phyloP scores from a whole-genome alignment of 2,329 filamentous ascomycete species.

The Phaeoacremonium minimum region DNA sequence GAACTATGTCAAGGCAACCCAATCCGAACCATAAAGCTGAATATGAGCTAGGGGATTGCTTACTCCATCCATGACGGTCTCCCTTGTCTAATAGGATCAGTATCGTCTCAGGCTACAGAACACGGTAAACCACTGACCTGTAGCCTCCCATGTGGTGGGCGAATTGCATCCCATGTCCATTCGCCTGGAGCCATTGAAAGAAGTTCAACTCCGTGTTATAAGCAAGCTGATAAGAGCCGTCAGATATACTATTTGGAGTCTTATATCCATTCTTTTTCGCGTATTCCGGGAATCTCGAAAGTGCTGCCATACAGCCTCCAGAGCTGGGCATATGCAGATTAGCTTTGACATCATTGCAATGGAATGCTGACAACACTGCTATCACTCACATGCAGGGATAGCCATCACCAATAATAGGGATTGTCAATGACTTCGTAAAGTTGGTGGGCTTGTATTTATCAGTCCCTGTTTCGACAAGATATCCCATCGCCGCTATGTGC shows the following conservation, averaged over 20 bases:
- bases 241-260: neutral
- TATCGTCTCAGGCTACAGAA: too few relatives aligned
- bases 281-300: neutral
- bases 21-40: too few relatives aligned
- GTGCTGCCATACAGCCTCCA: too few relatives aligned
- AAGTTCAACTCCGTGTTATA: neutral
- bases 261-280: neutral
- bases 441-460: slow-evolving; percentile 32
- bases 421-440: slow-evolving; percentile 27
- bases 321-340: too few relatives aligned
- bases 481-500: slow-evolving; percentile 32
- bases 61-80: neutral
- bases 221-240: neutral
- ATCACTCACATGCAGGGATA: slow-evolving; percentile 18
- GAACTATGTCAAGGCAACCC: too few relatives aligned
- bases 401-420: slow-evolving; percentile 25
- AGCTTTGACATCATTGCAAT: too few relatives aligned
- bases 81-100: too few relatives aligned
- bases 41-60: too few relatives aligned
- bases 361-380: too few relatives aligned
- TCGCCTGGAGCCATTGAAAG: neutral
- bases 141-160: neutral
- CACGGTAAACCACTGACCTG: too few relatives aligned
- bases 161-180: neutral
- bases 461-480: slow-evolving; percentile 25